A percentile compares a stretch with the other conserved stretches of the same genome.
phyloP scores from a whole-genome alignment of 2,329 filamentous ascomycete species.

The Alternaria sp. region DNA sequence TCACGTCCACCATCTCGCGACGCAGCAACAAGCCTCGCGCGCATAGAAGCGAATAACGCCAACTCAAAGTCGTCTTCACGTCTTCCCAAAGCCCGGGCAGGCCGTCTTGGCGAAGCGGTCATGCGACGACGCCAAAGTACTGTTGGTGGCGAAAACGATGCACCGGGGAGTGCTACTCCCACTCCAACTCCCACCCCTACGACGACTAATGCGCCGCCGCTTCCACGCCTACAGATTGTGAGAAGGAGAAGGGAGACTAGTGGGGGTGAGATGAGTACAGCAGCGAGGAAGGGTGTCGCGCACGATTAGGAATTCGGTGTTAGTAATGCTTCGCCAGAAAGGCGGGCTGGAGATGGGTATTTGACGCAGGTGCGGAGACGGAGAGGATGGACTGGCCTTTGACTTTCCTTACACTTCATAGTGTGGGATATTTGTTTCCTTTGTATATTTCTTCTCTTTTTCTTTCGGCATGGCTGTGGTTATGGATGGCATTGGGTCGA shows the following conservation, averaged over 20 bases:
- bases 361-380: slow-evolving; percentile 18
- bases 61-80: slow-evolving; percentile 26
- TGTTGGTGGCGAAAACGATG: slow-evolving; percentile 35
- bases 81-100: slow-evolving; percentile 45
- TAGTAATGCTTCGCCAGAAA: not conserved
- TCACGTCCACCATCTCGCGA: slow-evolving; percentile 43
- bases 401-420: slow-evolving; percentile 6
- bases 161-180: slow-evolving; percentile 5
- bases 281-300: slow-evolving; percentile 37
- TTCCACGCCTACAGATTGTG: slow-evolving; percentile 46
- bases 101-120: slow-evolving; percentile 40
- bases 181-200: slow-evolving; percentile 3
- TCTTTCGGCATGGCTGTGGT: not conserved
- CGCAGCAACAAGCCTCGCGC: slow-evolving; percentile 34
- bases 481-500: not conserved
- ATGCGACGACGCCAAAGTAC: slow-evolving; percentile 36
- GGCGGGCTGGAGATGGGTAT: slow-evolving; percentile 5
- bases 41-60: slow-evolving; percentile 32
- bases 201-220: slow-evolving; percentile 25
- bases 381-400: slow-evolving; percentile 25
- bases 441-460: not conserved
- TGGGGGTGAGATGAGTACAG: slow-evolving; percentile 42
- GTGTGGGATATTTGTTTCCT: not conserved
- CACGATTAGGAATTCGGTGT: slow-evolving; percentile 24
- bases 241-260: slow-evolving; percentile 46